Evolutionary conservation across 495 filamentous ascomycete genomes (phyloP).

Genomic region (Podospora fimiseda): DNA sequence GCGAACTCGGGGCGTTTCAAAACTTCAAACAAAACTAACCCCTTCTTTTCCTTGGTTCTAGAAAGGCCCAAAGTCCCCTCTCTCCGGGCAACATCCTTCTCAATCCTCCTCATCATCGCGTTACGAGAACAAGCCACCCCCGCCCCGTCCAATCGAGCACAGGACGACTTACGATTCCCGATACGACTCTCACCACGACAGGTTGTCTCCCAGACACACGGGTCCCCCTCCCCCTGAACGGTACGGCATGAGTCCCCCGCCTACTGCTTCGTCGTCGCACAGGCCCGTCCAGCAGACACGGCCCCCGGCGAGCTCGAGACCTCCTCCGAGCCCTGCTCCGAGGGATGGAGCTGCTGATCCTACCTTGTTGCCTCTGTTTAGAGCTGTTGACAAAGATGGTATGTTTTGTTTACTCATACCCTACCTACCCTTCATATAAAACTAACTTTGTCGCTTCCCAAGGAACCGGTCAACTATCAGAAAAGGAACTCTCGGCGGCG

Average conservation of each 20-base stretch:
- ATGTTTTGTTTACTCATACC: slow-evolving; percentile 12
- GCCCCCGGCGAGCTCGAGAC: slow-evolving; percentile 51
- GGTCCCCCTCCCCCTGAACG: slow-evolving; percentile 15
- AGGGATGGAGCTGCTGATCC: slow-evolving; percentile 58
- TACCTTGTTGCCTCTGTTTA: slow-evolving; percentile 76
- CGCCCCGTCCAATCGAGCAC: slow-evolving; percentile 29
- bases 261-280: slow-evolving; percentile 29
- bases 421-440: not conserved
- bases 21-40: not conserved
- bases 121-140: slow-evolving; percentile 37
- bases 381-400: slow-evolving; percentile 83
- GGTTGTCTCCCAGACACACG: slow-evolving; percentile 19
- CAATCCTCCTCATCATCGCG: slow-evolving; percentile 21
- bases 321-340: slow-evolving; percentile 59
- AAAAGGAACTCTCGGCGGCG: slow-evolving; percentile 80
- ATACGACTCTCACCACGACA: slow-evolving; percentile 3
- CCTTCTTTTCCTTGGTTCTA: not conserved
- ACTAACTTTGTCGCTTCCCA: slow-evolving; percentile 27
- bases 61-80: slow-evolving; percentile 7
- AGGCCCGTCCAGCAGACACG: slow-evolving; percentile 45
- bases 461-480: slow-evolving; percentile 75
- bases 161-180: slow-evolving; percentile 15
- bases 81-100: not conserved
- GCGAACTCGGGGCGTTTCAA: not conserved
- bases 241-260: slow-evolving; percentile 30